A percentile compares a stretch with the other conserved stretches of the same genome.
Evolutionary conservation across 78 protist genomes (phyloP).

Genomic region (Dictyostelium firmibasis): DNA sequence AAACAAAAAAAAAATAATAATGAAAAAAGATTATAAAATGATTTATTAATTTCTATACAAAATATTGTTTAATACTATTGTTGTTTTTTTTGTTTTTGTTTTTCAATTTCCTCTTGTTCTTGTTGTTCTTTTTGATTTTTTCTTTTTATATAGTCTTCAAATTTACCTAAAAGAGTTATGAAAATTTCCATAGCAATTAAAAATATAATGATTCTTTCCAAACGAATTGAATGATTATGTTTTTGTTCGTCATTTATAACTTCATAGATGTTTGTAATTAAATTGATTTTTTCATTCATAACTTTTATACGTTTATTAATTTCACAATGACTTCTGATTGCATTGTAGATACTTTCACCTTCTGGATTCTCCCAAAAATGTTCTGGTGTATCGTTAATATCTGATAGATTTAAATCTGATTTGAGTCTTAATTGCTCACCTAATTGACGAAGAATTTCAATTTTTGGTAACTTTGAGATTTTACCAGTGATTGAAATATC

Average conservation of each 20-base stretch:
- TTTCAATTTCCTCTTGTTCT: neutral
- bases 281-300: conserved; percentile 38
- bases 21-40: neutral
- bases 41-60: no score
- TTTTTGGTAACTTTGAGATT: neutral
- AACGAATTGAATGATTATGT: conserved; percentile 49
- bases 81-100: neutral
- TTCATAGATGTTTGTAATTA: conserved; percentile 17
- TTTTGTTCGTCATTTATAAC: conserved; percentile 35
- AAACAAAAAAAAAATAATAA: neutral
- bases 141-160: neutral
- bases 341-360: conserved; percentile 52
- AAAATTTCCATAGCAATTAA: conserved; percentile 48
- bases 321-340: conserved; percentile 52
- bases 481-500: conserved; percentile 21
- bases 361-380: conserved; percentile 63
- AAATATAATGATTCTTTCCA: conserved; percentile 60
- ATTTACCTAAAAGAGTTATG: neutral
- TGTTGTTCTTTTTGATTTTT: neutral
- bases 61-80: neutral
- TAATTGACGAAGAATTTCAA: conserved; percentile 9
- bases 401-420: conserved; percentile 27
- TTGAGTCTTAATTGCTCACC: conserved; percentile 48
- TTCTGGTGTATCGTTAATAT: conserved; percentile 68
- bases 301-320: conserved; percentile 51